These are phyloP conservation scores for Fusarium haematococcum DNA, from an alignment of 2,329 filamentous ascomycete species.

Conservation along the genomic window DNA sequence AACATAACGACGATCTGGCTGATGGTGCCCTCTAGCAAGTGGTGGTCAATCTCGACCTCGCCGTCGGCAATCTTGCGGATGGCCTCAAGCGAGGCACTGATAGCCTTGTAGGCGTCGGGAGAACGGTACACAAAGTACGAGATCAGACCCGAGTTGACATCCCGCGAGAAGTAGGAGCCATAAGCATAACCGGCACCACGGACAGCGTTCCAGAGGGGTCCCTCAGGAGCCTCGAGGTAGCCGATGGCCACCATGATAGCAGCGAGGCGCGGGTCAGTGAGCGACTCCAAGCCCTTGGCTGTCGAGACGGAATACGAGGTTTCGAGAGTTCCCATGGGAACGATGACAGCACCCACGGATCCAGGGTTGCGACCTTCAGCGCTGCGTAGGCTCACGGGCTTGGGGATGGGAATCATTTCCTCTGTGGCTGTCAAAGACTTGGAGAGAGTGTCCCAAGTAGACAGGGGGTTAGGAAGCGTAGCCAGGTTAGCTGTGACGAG, in stretches of 20 bases:
- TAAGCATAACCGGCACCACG: conserved; percentile 95
- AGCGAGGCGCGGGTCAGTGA: conserved; percentile 81
- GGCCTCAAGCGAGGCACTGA: conserved; percentile 78
- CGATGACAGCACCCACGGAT: conserved; percentile 77
- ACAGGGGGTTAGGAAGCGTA: conserved; percentile 80
- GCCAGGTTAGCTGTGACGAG: conserved; percentile 84
- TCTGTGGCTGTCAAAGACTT: conserved; percentile 51
- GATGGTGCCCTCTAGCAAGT: conserved; percentile 90
- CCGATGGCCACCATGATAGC: conserved; percentile 88
- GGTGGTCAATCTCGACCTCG: conserved; percentile 77
- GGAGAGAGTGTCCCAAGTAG: conserved; percentile 76
- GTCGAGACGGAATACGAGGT: conserved; percentile 88
- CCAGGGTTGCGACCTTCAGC: conserved; percentile 81
- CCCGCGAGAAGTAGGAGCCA: conserved; percentile 82
- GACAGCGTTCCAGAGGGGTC: conserved; percentile 92
- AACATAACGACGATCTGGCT: conserved; percentile 88
- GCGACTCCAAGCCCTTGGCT: conserved; percentile 78
- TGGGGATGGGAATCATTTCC: conserved; percentile 76
- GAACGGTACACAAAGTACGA: conserved; percentile 91
- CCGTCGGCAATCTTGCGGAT: conserved; percentile 81
- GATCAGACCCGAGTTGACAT: conserved; percentile 82
- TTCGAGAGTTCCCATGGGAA: conserved; percentile 93
- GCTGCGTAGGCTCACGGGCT: conserved; percentile 78
- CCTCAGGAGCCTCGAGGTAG: conserved; percentile 93
- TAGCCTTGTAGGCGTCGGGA: conserved; percentile 89